Evolutionary conservation across 129 eudicot species (phyloP).

Genomic region (Pseudognaphalium luteoalbum): DNA sequence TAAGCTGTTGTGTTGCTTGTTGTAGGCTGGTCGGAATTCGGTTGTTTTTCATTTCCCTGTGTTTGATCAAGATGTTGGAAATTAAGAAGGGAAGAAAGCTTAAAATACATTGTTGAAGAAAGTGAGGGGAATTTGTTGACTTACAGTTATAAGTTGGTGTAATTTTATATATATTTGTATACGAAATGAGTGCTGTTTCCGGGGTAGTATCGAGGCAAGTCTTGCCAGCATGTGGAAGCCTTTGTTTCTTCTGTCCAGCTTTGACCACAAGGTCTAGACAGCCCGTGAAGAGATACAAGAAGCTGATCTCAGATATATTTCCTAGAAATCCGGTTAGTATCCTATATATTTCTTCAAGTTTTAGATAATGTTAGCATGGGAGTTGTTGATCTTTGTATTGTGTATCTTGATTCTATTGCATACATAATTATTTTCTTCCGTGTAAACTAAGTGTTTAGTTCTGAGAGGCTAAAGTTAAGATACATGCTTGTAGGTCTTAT

Average conservation of each 20-base stretch:
- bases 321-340: slow-evolving; percentile 76
- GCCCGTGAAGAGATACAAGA: slow-evolving; percentile 98
- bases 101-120: slow-evolving; percentile 18
- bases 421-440: background rate
- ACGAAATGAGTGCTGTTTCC: slow-evolving; percentile 71
- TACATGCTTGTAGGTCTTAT: background rate
- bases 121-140: slow-evolving; percentile 21
- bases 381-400: slow-evolving; percentile 10
- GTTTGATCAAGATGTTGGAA: slow-evolving; percentile 21
- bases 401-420: background rate
- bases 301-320: slow-evolving; percentile 86
- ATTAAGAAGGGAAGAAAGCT: slow-evolving; percentile 59
- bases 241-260: slow-evolving; percentile 86
- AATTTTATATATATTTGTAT: slow-evolving; percentile 13
- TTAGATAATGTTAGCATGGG: background rate
- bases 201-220: slow-evolving; percentile 90
- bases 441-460: background rate
- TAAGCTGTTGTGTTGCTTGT: slow-evolving; percentile 2
- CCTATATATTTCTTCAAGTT: background rate
- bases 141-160: slow-evolving; percentile 16
- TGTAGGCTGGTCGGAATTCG: slow-evolving; percentile 59
- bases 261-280: slow-evolving; percentile 90
- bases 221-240: slow-evolving; percentile 79
- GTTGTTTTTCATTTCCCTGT: slow-evolving; percentile 58
- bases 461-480: background rate